phyloP scores from a whole-genome alignment of 2,329 filamentous ascomycete genomes.

The Cladosporium velox region DNA sequence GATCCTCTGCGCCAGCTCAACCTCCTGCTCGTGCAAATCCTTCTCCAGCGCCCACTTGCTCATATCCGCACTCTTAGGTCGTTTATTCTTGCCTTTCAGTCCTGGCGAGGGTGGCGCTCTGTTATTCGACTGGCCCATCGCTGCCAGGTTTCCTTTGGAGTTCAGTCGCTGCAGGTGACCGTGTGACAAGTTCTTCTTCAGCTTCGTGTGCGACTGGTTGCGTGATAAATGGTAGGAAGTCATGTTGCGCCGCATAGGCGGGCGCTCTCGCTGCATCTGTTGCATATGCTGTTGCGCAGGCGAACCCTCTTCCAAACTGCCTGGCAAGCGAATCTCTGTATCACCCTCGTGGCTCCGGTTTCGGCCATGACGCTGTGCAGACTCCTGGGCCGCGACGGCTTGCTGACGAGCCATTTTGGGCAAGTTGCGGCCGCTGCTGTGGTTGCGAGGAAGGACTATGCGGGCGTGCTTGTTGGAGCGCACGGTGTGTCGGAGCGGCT shows the following conservation, averaged over 20 bases:
- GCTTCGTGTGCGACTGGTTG: constrained; percentile 34
- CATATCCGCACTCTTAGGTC: constrained; percentile 36
- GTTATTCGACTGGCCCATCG: constrained; percentile 24
- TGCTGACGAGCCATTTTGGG: constrained; percentile 32
- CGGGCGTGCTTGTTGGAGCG: constrained; percentile 31
- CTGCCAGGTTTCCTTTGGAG: constrained; percentile 42
- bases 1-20: constrained; percentile 28
- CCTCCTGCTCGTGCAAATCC: constrained; percentile 33
- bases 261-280: constrained; percentile 18
- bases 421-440: constrained; percentile 37
- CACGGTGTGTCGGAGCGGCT: constrained; percentile 29
- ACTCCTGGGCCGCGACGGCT: constrained; percentile 20
- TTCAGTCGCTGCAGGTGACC: constrained; percentile 47
- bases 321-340: constrained; percentile 38
- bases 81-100: constrained; percentile 34
- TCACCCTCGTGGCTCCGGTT: constrained; percentile 36
- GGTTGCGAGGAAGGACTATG: constrained; percentile 37
- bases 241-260: constrained; percentile 36
- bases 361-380: constrained; percentile 30
- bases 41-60: constrained; percentile 27
- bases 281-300: constrained; percentile 8
- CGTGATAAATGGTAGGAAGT: constrained; percentile 36
- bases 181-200: constrained; percentile 47
- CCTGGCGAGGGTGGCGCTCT: constrained; percentile 33
- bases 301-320: constrained; percentile 34